Evolutionary conservation across 1,139 yeast genomes (phyloP).

Genomic region (Kodamaea arcana): DNA sequence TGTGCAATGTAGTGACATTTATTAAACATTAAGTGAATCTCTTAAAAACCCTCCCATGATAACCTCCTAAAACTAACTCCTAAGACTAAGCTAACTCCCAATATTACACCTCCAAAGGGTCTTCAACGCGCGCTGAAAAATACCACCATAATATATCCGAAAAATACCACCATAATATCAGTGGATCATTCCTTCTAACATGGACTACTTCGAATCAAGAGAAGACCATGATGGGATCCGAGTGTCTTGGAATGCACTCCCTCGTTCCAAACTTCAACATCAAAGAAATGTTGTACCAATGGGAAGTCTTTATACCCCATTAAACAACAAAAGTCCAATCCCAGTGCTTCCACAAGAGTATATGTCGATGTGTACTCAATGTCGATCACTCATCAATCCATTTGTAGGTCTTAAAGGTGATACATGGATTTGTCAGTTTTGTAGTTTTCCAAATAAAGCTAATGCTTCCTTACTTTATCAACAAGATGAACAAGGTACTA

Average conservation of each 20-base stretch:
- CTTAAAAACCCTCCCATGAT: too few species aligned
- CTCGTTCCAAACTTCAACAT: slow-evolving; percentile 57
- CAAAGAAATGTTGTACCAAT: slow-evolving; percentile 58
- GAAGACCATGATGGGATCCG: slow-evolving; percentile 91
- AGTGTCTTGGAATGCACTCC: slow-evolving; percentile 84
- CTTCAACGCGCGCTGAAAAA: background rate
- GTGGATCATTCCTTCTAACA: too few species aligned
- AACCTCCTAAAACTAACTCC: too few species aligned
- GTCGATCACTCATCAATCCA: slow-evolving; percentile 61
- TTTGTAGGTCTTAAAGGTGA: slow-evolving; percentile 38
- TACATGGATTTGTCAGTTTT: slow-evolving; percentile 64
- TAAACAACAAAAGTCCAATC: slow-evolving; percentile 47
- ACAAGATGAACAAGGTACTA: slow-evolving; percentile 11
- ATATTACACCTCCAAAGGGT: too few species aligned
- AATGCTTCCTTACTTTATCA: slow-evolving; percentile 4
- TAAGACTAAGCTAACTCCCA: too few species aligned
- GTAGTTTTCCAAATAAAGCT: slow-evolving; percentile 52
- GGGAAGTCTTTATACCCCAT: slow-evolving; percentile 64
- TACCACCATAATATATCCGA: too few species aligned
- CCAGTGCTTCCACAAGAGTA: slow-evolving; percentile 28
- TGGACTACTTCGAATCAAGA: slow-evolving; percentile 68
- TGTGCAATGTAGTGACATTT: too few species aligned
- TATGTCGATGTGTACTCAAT: slow-evolving; percentile 48
- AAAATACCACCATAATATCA: too few species aligned
- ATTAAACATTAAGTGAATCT: too few species aligned